Conservation (phyloP, 768 basidiomycete species). For the Naematelia encephala region DNA sequence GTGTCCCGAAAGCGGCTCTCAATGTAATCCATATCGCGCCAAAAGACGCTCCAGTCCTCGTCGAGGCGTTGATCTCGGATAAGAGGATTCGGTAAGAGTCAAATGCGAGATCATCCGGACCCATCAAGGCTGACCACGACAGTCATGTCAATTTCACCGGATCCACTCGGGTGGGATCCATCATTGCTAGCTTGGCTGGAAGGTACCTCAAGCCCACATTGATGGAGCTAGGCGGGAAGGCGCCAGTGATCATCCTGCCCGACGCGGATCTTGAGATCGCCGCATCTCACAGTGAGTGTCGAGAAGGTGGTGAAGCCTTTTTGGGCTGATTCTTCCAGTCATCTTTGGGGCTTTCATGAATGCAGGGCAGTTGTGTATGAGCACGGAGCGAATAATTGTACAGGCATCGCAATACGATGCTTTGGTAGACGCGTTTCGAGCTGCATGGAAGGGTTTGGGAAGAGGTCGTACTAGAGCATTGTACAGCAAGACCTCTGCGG, state of each 20-base stretch:
- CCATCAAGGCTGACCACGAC: slow-evolving; percentile 1
- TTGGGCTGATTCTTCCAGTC: too few relatives aligned
- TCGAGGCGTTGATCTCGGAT: slow-evolving; percentile 3
- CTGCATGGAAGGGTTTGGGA: slow-evolving; percentile 9
- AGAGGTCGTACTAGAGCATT: slow-evolving; percentile 4
- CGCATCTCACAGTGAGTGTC: slow-evolving; percentile 51
- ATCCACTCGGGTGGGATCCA: slow-evolving; percentile 41
- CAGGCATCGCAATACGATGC: slow-evolving; percentile 12
- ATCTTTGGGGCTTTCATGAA: slow-evolving; percentile 32
- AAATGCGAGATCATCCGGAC: background rate
- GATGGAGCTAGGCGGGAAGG: slow-evolving; percentile 49
- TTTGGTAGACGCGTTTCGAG: slow-evolving; percentile 15
- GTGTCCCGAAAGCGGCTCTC: slow-evolving; percentile 60
- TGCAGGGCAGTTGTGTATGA: slow-evolving; percentile 41
- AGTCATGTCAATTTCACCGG: slow-evolving; percentile 57
- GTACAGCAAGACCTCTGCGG: background rate
- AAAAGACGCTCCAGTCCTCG: background rate
- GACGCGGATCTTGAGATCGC: slow-evolving; percentile 59
- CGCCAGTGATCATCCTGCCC: slow-evolving; percentile 44
- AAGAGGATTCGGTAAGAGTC: slow-evolving; percentile 11
- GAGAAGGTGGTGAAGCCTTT: background rate
- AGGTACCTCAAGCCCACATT: slow-evolving; percentile 46
- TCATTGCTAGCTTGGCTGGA: slow-evolving; percentile 42
- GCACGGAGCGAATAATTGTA: slow-evolving; percentile 35
- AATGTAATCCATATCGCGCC: slow-evolving; percentile 48